phyloP scores from a whole-genome alignment of 2,329 filamentous ascomycete species.

The Didymella lethalis region DNA sequence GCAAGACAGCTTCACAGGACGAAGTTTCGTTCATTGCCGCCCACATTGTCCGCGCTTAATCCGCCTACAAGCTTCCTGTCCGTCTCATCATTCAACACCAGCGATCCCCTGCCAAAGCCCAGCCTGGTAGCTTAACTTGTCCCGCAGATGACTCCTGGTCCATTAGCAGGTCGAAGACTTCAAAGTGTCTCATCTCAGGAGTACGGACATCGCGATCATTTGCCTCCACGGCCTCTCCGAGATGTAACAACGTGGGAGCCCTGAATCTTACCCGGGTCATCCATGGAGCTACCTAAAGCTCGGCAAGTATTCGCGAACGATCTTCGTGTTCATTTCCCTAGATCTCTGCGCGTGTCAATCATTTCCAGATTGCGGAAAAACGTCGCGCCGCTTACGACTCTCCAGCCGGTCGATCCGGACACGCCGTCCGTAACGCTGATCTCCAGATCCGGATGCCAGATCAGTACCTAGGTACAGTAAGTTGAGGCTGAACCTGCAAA shows the following conservation, averaged over 20 bases:
- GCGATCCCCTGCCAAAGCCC: background rate
- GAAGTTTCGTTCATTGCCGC: background rate
- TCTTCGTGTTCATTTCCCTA: conserved; percentile 8
- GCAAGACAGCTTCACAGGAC: background rate
- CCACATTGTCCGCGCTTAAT: background rate
- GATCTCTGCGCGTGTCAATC: conserved; percentile 5
- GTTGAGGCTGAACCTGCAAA: conserved; percentile 10
- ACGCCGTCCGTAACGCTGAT: conserved; percentile 23
- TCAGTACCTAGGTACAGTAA: conserved; percentile 17
- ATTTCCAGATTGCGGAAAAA: conserved; percentile 15
- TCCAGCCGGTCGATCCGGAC: conserved; percentile 11
- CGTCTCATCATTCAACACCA: background rate
- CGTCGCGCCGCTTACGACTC: conserved; percentile 9
- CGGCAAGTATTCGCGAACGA: conserved; percentile 13
- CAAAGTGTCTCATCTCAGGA: background rate
- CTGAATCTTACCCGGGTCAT: conserved; percentile 5
- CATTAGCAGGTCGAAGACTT: background rate
- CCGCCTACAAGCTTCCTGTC: background rate
- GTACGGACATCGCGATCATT: background rate
- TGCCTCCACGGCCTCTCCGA: conserved; percentile 20
- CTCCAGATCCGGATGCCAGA: conserved; percentile 16
- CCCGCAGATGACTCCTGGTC: background rate
- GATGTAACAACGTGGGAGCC: conserved; percentile 1
- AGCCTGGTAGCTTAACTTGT: background rate
- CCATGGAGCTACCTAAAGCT: conserved; percentile 2